Base-by-base conservation (phyloP, 83 land plant genomes). In the Picea abies region DNA sequence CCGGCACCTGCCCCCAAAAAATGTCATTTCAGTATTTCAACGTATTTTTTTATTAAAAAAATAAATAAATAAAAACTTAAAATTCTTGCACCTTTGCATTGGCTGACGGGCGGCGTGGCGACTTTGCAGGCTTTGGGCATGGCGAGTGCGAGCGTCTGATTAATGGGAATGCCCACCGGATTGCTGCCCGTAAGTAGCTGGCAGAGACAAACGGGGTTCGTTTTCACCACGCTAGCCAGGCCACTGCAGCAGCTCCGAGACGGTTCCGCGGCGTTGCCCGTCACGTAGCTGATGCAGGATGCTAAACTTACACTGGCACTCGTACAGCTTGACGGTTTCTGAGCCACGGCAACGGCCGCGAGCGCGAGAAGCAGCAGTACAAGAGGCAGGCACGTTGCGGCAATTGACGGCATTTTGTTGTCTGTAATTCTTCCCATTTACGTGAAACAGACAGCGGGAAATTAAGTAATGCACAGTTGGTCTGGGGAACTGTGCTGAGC, bases 101-200 rank as follows among this genome's bases (percentile, higher is more conserved):
- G 16, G 79, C 80, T 82, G 12, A 83, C 66, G 1, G 88, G 85
- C 29, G 89, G 91, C 15, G 91, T 86, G 11, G 37, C 2, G 35
- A 89, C 84, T 19, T 60, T 25, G 65, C 91, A 89, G 11, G 60
- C 72, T 56, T 64, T 10, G 63, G 89, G 88, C 11, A 89, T 86
- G 37, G 64, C 60, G 0, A 82, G 66, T 8, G 91, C 88, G 25
- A 70, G 65, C 9, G 22, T 75, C 39, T 56, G 32, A 56, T 89
- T 84, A 68, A 89, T 79, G 2, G 29, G 15, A 80, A 89, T 5
- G 7, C 87, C 86, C 15, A 60, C 41, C 6, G 19, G 17, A 25
- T 14, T 41, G 22, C 41, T 39, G 60, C 78, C 70, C 5, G 56
- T 72, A 3, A 89, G 81, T 62, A 89, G 78, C 78, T 82, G 16